These are phyloP conservation scores for Cardamine resedifolia DNA, from an alignment of 345 rosid genomes.

Conservation along the genomic window DNA sequence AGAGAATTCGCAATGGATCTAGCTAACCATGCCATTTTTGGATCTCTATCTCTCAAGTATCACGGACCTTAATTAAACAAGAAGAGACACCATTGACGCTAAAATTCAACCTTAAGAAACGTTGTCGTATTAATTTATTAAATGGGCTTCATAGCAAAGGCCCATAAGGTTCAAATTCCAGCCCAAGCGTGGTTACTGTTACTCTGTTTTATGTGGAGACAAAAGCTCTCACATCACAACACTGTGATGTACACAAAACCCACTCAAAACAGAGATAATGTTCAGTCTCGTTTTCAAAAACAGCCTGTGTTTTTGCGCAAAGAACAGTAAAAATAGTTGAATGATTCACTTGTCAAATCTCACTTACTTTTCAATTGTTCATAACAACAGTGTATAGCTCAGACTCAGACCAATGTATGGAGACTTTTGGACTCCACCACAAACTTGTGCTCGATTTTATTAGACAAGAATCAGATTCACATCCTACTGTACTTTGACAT, in stretches of 20 bases:
- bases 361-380: slow-evolving; percentile 37
- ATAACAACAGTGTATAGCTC: slow-evolving; percentile 9
- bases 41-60: slow-evolving; percentile 4
- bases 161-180: not conserved
- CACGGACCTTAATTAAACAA: slow-evolving; percentile 1
- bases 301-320: slow-evolving; percentile 6
- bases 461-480: slow-evolving; percentile 29
- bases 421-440: slow-evolving; percentile 35
- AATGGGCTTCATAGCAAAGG: slow-evolving; percentile 4
- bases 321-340: slow-evolving; percentile 20
- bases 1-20: slow-evolving; percentile 81
- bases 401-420: slow-evolving; percentile 10
- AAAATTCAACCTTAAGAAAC: not conserved
- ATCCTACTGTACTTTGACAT: slow-evolving; percentile 27
- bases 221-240: slow-evolving; percentile 32
- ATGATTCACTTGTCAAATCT: slow-evolving; percentile 39
- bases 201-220: slow-evolving; percentile 3
- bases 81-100: slow-evolving; percentile 21
- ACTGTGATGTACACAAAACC: slow-evolving; percentile 17
- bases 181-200: not conserved
- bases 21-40: slow-evolving; percentile 79
- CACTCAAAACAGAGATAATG: slow-evolving; percentile 34
- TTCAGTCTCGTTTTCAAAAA: slow-evolving; percentile 29
- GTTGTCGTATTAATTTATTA: not conserved
- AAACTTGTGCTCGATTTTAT: slow-evolving; percentile 20